Conservation (phyloP, 2,329 filamentous ascomycete species). For the Colletotrichum cereale region DNA sequence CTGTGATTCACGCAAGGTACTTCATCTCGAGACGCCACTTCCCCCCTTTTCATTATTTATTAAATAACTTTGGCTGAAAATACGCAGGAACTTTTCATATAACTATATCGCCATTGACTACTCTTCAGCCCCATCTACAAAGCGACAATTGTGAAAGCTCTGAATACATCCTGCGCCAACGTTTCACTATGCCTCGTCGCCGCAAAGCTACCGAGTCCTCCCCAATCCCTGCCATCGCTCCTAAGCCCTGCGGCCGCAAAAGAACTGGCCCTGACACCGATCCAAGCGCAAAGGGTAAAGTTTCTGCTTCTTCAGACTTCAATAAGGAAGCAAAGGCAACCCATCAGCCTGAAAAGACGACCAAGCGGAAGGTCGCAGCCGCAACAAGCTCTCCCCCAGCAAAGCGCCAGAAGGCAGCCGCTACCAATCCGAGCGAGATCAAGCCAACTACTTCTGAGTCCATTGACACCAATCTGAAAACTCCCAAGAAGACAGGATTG, state of each 20-base stretch:
- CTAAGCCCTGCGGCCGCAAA: neutral
- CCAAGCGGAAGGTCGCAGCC: neutral
- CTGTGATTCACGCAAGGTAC: neutral
- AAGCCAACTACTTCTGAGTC: neutral
- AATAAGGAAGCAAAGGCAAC: neutral
- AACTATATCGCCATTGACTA: neutral
- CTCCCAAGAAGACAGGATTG: neutral
- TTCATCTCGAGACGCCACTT: neutral
- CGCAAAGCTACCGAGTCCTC: neutral
- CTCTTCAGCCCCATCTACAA: too few species aligned
- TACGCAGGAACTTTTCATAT: neutral
- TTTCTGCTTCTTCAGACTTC: neutral
- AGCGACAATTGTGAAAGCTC: neutral
- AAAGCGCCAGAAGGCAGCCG: neutral
- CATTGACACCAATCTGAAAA: neutral
- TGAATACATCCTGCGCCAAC: too few species aligned
- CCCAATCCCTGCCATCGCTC: fast-evolving
- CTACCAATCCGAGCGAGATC: neutral
- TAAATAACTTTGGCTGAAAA: neutral
- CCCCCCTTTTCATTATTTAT: fast-evolving
- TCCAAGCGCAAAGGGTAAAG: neutral
- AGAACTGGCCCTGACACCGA: neutral
- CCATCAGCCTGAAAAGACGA: neutral
- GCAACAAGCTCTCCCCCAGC: neutral
- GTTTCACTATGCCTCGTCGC: neutral